Percentiles rank a stretch among this genome's conserved stretches.
Conservation (phyloP, 2,329 filamentous ascomycete genomes). For the Monascus ruber region DNA sequence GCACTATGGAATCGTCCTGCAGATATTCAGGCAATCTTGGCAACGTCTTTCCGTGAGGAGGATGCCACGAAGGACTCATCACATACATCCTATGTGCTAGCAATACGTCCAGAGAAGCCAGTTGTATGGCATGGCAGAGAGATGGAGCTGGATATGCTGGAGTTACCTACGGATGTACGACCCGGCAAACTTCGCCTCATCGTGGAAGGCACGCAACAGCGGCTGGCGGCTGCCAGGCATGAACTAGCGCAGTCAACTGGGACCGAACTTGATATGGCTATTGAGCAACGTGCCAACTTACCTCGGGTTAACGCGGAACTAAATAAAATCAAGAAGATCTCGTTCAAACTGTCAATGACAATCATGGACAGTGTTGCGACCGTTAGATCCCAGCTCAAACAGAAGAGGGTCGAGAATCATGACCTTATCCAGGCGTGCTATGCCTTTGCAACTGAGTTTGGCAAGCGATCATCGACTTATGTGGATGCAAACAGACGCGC, state of each 20-base stretch:
- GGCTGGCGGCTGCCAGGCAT: conserved; percentile 66
- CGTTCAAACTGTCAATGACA: conserved; percentile 90
- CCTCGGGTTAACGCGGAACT: conserved; percentile 83
- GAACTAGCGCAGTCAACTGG: conserved; percentile 68
- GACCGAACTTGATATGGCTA: conserved; percentile 74
- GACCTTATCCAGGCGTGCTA: conserved; percentile 97
- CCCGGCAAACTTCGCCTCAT: conserved; percentile 77
- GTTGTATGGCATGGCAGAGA: conserved; percentile 73
- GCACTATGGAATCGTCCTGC: conserved; percentile 62
- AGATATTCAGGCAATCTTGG: conserved; percentile 76
- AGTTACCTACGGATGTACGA: conserved; percentile 75
- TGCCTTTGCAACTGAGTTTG: conserved; percentile 97
- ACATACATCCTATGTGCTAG: conserved; percentile 67
- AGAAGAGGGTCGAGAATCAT: conserved; percentile 68
- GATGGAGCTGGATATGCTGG: conserved; percentile 58
- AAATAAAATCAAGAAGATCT: conserved; percentile 88
- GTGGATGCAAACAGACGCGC: conserved; percentile 92
- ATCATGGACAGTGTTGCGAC: conserved; percentile 98
- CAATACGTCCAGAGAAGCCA: conserved; percentile 68
- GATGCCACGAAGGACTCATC: conserved; percentile 59
- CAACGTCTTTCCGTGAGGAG: conserved; percentile 62
- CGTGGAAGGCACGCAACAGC: conserved; percentile 71
- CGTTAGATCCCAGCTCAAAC: conserved; percentile 66
- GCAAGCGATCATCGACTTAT: conserved; percentile 83
- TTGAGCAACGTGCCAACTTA: conserved; percentile 87